Evolutionary conservation across 1,284 basidiomycete genomes (phyloP), one percentile per base, ranked within the genome.

Genomic region (Peniophora sp.): DNA sequence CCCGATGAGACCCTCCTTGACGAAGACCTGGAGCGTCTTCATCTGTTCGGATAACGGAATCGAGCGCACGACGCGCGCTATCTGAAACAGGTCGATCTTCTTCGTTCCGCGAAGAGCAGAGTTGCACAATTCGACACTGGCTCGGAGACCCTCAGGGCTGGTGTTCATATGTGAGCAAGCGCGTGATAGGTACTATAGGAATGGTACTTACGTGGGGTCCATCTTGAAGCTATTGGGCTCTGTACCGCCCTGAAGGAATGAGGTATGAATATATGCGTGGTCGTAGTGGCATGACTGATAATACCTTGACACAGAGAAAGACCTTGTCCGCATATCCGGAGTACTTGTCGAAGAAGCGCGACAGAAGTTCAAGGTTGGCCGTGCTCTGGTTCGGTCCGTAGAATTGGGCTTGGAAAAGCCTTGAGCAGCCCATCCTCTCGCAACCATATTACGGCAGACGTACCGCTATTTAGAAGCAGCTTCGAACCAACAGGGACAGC

Each of bases 301-400:
- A n/a, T n/a, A 41, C 68, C 64, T 71, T 71, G 37, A 72, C 69
- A 15, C 68, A 76, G 18, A 83, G 63, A 53, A 76, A 69, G 12
- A 75, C 68, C 60, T 70, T 75, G 32, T 76, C 72, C 10, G 67
- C 70, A 60, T 79, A 76, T 48, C 76, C 72, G 0, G 81, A 80
- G 59, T 81, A 74, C 48, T 69, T 69, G 18, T 68, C 68, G 56
- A 71, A 76, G 59, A 75, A 76, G 18, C 71, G 65, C 3, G 68
- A 59, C 20, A 77, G 48, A 3, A 75, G 59, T 54, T 73, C 65
- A 1, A 75, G 62, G 57, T 75, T 76, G 20, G 61, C 67, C 9
- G 67, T 60, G 0, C 60, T 56, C 12, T 66, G 55, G 9, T 64
- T 60, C 9, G 60, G 53, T 5, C 67, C 72, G 54, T 77, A 76